These are phyloP conservation scores for Beauveria sp. DNA, from an alignment of 2,329 filamentous ascomycete species.

Conservation along the genomic window DNA sequence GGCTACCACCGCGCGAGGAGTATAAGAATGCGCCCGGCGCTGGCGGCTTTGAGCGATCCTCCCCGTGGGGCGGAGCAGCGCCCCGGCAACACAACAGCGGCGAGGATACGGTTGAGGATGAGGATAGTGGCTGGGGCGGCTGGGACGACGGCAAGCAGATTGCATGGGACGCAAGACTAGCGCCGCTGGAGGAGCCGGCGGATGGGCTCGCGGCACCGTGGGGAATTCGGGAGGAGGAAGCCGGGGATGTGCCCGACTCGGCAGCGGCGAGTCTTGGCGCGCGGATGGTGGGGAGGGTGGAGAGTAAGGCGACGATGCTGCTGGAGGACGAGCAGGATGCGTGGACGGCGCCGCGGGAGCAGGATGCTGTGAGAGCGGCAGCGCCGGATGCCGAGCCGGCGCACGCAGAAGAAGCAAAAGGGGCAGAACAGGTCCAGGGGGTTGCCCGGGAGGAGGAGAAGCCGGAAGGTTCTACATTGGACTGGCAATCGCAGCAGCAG, in stretches of 20 bases:
- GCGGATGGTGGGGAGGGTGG: neutral
- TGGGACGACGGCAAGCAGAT: slow-evolving; percentile 23
- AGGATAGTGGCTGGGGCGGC: slow-evolving; percentile 26
- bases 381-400: neutral
- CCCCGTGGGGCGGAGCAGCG: neutral
- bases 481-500: neutral
- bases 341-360: neutral
- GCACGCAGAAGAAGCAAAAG: neutral
- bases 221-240: neutral
- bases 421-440: too few relatives aligned
- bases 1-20: slow-evolving; percentile 14
- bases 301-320: neutral
- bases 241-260: slow-evolving; percentile 19
- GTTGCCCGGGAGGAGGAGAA: too few relatives aligned
- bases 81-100: neutral
- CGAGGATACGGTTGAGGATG: slow-evolving; percentile 14
- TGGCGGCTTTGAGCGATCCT: neutral
- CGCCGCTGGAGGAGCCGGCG: neutral
- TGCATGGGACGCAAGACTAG: neutral
- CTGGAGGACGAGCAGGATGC: neutral
- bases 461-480: too few relatives aligned
- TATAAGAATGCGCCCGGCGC: neutral
- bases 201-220: neutral
- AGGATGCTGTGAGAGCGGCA: too few relatives aligned
- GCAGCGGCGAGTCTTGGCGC: slow-evolving; percentile 22